phyloP scores from a whole-genome alignment of 208 protist species.

The Leishmania lainsoni region DNA sequence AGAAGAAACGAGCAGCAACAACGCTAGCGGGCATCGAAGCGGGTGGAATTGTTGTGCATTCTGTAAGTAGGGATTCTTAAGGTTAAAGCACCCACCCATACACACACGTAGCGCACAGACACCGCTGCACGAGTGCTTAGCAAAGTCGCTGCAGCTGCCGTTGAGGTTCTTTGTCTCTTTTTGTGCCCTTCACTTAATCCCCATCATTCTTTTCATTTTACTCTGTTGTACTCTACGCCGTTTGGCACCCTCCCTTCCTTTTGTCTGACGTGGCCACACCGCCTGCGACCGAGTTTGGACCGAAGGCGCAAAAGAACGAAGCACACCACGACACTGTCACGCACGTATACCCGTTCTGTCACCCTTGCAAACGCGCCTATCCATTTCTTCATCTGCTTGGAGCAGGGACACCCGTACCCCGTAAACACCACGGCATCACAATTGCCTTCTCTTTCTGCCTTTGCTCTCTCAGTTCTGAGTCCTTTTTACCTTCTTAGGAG shows the following conservation, averaged over 20 bases:
- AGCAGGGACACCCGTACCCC: neutral
- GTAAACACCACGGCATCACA: neutral
- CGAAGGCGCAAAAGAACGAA: neutral
- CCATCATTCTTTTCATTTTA: neutral
- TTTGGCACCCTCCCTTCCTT: neutral
- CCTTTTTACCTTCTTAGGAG: neutral
- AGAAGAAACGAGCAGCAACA: neutral
- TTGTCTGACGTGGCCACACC: neutral
- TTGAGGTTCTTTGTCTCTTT: neutral
- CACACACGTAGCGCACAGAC: neutral
- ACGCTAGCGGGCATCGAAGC: neutral
- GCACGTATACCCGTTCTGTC: neutral
- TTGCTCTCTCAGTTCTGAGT: neutral
- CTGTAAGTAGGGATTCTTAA: neutral
- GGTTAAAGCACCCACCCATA: neutral
- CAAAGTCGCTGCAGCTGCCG: neutral
- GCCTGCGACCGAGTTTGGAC: neutral
- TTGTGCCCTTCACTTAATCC: neutral
- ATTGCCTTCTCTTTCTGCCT: neutral
- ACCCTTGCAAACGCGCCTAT: neutral
- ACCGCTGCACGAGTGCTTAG: neutral
- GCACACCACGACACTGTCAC: neutral
- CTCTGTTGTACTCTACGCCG: neutral
- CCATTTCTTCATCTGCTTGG: neutral
- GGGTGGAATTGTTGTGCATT: neutral